These are phyloP conservation scores for Neopestalotiopsis sp. DNA, from an alignment of 2,329 filamentous ascomycete genomes.

Conservation along the genomic window DNA sequence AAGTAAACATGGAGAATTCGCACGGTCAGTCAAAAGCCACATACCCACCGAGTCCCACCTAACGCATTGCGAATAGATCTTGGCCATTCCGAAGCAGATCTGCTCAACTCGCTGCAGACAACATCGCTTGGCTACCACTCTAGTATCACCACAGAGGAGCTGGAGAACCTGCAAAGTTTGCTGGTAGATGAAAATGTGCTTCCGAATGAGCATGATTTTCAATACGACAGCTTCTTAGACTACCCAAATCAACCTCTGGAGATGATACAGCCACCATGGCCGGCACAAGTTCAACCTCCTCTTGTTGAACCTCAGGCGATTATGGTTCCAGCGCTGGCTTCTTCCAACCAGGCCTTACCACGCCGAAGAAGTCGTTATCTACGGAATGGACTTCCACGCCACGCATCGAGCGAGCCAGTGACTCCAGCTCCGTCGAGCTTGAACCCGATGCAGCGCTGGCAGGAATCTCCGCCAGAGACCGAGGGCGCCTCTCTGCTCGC, in stretches of 20 bases:
- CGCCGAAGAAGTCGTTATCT: conserved; percentile 7
- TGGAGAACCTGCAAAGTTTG: background rate
- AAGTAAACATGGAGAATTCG: background rate
- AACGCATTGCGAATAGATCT: background rate
- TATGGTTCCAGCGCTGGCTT: background rate
- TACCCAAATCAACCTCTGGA: background rate
- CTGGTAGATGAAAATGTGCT: background rate
- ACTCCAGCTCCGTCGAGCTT: background rate
- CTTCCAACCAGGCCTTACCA: background rate
- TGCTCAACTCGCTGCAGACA: background rate
- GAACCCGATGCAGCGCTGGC: conserved; percentile 8
- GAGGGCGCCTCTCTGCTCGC: background rate
- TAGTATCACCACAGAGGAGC: background rate
- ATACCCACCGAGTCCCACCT: background rate
- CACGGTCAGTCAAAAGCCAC: background rate
- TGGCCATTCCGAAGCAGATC: background rate
- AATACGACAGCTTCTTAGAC: background rate
- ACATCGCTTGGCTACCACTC: background rate
- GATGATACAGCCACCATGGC: background rate
- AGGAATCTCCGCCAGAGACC: conserved; percentile 5
- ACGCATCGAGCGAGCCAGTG: background rate
- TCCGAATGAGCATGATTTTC: background rate
- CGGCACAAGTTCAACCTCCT: background rate
- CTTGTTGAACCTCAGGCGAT: background rate
- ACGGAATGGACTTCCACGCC: background rate